phyloP scores from a whole-genome alignment of 1,284 basidiomycete species.

The Mycosarcoma maydis region DNA sequence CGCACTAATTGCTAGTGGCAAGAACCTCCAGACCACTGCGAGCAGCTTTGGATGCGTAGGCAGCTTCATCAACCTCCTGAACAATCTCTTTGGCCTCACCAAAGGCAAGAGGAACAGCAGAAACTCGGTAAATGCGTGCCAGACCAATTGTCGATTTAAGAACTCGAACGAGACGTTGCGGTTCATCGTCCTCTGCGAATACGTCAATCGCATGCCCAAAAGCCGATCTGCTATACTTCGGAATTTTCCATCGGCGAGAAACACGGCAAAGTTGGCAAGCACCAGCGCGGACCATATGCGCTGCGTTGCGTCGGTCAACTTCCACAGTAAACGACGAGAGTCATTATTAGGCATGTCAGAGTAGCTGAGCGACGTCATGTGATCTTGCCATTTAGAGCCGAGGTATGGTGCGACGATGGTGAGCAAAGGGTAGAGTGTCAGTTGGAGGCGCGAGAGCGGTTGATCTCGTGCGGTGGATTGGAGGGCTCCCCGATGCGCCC shows the following conservation, averaged over 20 bases:
- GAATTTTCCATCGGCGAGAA: conserved; percentile 89
- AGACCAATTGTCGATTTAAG: conserved; percentile 98
- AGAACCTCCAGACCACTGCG: conserved; percentile 57
- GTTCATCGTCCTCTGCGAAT: conserved; percentile 77
- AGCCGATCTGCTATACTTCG: conserved; percentile 85
- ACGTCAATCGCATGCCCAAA: conserved; percentile 80
- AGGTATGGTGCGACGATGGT: conserved; percentile 83
- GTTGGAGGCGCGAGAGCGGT: conserved; percentile 51
- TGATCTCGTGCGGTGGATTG: conserved; percentile 54
- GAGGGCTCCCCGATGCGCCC: conserved; percentile 50
- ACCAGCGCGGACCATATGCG: conserved; percentile 73
- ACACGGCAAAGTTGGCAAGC: conserved; percentile 81
- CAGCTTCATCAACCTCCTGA: conserved; percentile 72
- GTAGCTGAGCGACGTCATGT: conserved; percentile 85
- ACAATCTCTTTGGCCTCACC: conserved; percentile 74
- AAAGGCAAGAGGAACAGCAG: conserved; percentile 90
- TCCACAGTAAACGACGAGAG: conserved; percentile 76
- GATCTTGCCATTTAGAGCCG: conserved; percentile 76
- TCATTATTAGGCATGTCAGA: conserved; percentile 73
- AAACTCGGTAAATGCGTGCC: conserved; percentile 99
- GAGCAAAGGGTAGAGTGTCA: conserved; percentile 75
- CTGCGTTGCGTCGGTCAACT: conserved; percentile 76
- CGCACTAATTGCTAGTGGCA: conserved; percentile 44
- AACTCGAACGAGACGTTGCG: conserved; percentile 96
- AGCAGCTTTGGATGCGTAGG: conserved; percentile 60